Conservation (phyloP, 768 basidiomycete species). For the Tephrocybe sp. region DNA sequence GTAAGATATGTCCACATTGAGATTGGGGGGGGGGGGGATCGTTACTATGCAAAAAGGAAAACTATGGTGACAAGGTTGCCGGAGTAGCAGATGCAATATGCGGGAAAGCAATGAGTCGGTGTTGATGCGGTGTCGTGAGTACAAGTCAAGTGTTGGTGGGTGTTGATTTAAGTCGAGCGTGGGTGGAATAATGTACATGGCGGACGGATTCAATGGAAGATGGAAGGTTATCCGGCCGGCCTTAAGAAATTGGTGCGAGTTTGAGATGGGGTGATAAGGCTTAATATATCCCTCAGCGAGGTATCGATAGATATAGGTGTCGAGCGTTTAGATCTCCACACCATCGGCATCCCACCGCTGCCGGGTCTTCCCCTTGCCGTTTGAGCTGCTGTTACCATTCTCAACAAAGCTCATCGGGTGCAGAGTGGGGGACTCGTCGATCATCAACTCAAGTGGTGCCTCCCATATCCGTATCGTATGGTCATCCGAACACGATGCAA, state of each 20-base stretch:
- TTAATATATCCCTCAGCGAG: neutral
- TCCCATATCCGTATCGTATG: conserved; percentile 90
- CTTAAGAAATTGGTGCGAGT: neutral
- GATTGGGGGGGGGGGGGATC: conserved; percentile 13
- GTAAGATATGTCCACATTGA: conserved; percentile 21
- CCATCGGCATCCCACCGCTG: conserved; percentile 41
- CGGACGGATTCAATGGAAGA: neutral
- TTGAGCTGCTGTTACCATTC: conserved; percentile 57
- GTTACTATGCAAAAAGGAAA: conserved; percentile 30
- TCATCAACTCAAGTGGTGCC: conserved; percentile 33
- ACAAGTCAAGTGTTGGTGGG: neutral
- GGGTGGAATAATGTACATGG: conserved; percentile 9
- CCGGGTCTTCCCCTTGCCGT: conserved; percentile 63
- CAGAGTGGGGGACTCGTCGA: conserved; percentile 13
- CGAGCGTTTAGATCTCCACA: conserved; percentile 16
- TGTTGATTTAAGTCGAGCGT: neutral
- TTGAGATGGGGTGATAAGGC: neutral
- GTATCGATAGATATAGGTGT: neutral
- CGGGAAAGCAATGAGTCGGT: conserved; percentile 11
- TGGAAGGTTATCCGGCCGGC: conserved; percentile 1
- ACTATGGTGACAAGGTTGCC: conserved; percentile 15
- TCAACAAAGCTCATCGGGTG: conserved; percentile 23
- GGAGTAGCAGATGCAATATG: conserved; percentile 17
- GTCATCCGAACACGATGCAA: conserved; percentile 96
- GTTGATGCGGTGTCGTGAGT: conserved; percentile 15